Evolutionary conservation across 2,329 filamentous ascomycete species (phyloP).

Genomic region (Exophiala dermatitidis): DNA sequence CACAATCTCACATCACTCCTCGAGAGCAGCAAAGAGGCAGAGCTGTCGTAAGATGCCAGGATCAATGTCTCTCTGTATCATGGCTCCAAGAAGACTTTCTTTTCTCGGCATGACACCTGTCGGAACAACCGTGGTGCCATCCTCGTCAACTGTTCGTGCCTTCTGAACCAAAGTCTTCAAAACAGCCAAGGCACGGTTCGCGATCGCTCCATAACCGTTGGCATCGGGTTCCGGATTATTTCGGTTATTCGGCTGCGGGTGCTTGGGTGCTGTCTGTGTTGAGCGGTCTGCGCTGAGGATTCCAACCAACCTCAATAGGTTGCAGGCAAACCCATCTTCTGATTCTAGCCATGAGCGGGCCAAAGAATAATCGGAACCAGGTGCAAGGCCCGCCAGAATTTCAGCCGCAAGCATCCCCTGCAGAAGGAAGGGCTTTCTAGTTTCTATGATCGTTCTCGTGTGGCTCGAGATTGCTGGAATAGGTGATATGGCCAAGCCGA

Average conservation of each 20-base stretch:
- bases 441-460: conserved; percentile 64
- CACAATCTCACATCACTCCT: conserved; percentile 28
- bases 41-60: conserved; percentile 59
- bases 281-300: conserved; percentile 55
- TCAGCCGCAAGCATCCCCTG: conserved; percentile 87
- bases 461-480: conserved; percentile 59
- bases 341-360: conserved; percentile 75
- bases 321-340: conserved; percentile 74
- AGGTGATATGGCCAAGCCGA: conserved; percentile 77
- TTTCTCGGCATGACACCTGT: conserved; percentile 58
- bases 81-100: conserved; percentile 59
- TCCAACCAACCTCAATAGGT: conserved; percentile 67
- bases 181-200: conserved; percentile 60
- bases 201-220: conserved; percentile 47
- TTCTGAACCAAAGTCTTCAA: conserved; percentile 64
- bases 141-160: conserved; percentile 48
- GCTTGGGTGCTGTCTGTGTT: conserved; percentile 34
- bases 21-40: conserved; percentile 55
- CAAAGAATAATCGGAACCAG: conserved; percentile 62
- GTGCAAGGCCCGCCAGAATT: conserved; percentile 70
- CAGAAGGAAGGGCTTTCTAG: conserved; percentile 80
- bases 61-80: conserved; percentile 60
- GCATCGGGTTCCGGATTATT: conserved; percentile 37
- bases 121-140: conserved; percentile 48
- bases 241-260: conserved; percentile 33